Evolutionary conservation across 148 eudicot genomes (phyloP), one percentile per base, ranked within the genome.

Genomic region (Cornus kousa): DNA sequence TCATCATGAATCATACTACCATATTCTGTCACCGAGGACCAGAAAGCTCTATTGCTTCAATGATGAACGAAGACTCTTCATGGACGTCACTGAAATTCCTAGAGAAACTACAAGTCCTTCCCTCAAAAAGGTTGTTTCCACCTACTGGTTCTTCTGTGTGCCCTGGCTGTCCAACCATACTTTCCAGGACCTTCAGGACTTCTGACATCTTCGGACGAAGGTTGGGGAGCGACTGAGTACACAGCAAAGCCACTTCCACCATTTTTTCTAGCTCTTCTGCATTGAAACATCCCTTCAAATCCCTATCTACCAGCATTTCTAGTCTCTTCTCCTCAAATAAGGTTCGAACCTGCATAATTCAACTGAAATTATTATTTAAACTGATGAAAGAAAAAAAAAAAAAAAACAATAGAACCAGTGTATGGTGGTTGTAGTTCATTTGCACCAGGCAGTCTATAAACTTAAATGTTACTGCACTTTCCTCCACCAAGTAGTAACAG

Each of bases 41-140:
- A 12, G 98, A 95, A 62, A 95, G 87, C 86, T 95, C 97, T 62
- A 95, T 91, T 13, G 94, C 86, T 83, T 95, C 98, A n/a, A 95
- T 75, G 4, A 82, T 84, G 82, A 95, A 93, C 23, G 98, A 95
- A 68, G 86, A 87, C 69, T 89, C 93, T 24, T 82, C 91, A 7
- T 79, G 85, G 11, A 73, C 77, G 73, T 89, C 88, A 35, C 82
- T 80, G 39, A 68, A 77, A 77, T 87, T 84, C 86, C 91, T 77
- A 70, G 86, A 72, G 71, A 91, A 87, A 76, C 88, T 88, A 43
- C 77, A 85, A 53, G 78, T 81, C 71, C 64, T 78, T 46, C 81
- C 77, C 33, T 78, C 85, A 70, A 59, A 69, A 9, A 19, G 76
- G 70, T 81, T 83, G 66, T 64, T 78, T 68, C 77, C 87, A 71